Evolutionary conservation across 202 grass and related monocot species (phyloP), one percentile per base, ranked within the genome.

Genomic region (Digitaria exilis): DNA sequence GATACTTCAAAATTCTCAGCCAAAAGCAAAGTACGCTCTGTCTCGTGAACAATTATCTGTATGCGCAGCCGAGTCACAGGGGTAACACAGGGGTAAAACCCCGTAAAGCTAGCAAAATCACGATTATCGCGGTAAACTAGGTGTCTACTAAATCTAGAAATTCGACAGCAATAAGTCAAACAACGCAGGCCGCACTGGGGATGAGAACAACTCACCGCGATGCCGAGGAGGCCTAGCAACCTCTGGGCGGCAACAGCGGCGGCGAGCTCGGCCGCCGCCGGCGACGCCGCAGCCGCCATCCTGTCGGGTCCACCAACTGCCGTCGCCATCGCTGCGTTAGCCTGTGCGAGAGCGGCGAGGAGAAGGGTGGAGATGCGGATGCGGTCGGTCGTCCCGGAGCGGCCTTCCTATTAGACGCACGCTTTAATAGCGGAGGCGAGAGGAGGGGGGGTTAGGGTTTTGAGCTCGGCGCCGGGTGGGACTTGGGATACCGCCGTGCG

Each of bases 391-490:
- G 73, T 21, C 56, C 32, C 8, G 26, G 42, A 35, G 46, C 61
- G 25, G 57, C 6, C 0, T 21, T 18, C 28, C 28, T 1, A 39
- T 71, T 71, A 48, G 48, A 30, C 31, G 66, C 29, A 39, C 24
- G 44, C 80, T 87, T 87, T 87, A 87, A 90, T 90, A 90, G 79
- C 19, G 52, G 76, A 43, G 21, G 71, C 7, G 61, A 39, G 7
- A n/a, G n/a, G n/a, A n/a, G 5, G 7, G 58, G 67, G 31, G 46
- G 77, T 32, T 89, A 89, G 88, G 88, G 88, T 86, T 89, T 89
- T 86, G 83, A 26, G 66, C 78, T 72, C 26, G 43, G 76, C 26
- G 41, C 2, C 26, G 16, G 12, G 34, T 63, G 15, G 58, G 65
- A 39, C n/a, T 7, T 45, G 67, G 66, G 19, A n/a, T 25, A 60